Evolutionary conservation across 371 early-diverging fungal genomes (phyloP), one percentile per base, ranked within the genome.

Genomic region (Lichtheimia corymbifera): DNA sequence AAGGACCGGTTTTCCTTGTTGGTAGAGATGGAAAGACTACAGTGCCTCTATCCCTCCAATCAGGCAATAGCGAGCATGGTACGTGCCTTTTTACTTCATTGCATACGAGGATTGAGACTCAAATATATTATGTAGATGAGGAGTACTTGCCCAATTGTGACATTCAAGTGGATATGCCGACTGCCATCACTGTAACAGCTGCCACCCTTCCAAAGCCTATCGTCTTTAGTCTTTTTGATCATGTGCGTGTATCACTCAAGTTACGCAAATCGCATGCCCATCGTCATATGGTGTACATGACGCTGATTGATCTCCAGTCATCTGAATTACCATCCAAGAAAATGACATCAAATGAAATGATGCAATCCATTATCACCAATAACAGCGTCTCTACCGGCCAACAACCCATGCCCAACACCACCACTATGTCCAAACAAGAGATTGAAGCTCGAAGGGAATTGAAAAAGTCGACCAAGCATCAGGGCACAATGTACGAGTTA

Each of bases 1-100:
- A 85, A 35, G 90, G 88, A 0, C 87, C 88, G 4, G 85, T 91
- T 11, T 89, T 86, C 57, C 67, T 90, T 41, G 77, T 79, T 52
- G 85, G 87, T 57, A 83, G 71, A 59, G 72, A 84, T 25, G 87
- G 88, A 1, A 63, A 73, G 15, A 65, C 84, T 43, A 62, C 66
- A 2, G 65, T 88, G 7, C 88, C 91, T 0, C 65, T 84, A 15
- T 89, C 91, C 9, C 64, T 83, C 5, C 71, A 90, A 15, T 74
- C 86, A 0, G 83, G 82, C 25, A 76, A 74, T 17, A 45, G 67
- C 0, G 56, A 62, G 5, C 78, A 83, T 59, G 73, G 68, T 58
- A 76, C 60, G 49, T 22, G 11, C 47, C 47, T 22, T 18, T 18
- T 47, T 5, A 35, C 9, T 9, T 15, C 25, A 25, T 24, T 40